Evolutionary conservation across 2,329 filamentous ascomycete species (phyloP), one percentile per base, ranked within the genome.

Genomic region (Claviceps arundinis): DNA sequence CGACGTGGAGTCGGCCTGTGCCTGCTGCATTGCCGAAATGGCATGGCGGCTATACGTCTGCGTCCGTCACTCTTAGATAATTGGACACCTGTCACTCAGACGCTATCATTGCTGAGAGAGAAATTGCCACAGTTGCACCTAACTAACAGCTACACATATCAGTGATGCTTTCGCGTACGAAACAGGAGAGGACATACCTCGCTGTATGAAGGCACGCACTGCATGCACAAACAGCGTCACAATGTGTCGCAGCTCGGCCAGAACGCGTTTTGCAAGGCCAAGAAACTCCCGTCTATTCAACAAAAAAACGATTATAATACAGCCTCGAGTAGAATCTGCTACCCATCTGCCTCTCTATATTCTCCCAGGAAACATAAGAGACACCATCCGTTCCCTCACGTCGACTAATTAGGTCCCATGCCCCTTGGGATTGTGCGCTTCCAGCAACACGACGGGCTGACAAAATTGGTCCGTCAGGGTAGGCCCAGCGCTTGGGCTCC

Each of bases 281-380:
- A 30, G 30, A 22, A 53, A 49, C 45, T 46, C 34, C 30, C 38
- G 34, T 55, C 53, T 54, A 56, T 52, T 52, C 52, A 53, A 57
- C 45, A 52, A 38, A 63, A 59, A 59, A 59, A 54, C 54, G 56
- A 62, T 60, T 63, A 64, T 61, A 61, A 60, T 64, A 64, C 62
- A 64, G 57, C 58, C 59, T 56, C 56, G 45, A 55, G 53, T 53
- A 54, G 55, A 52, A 53, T 53, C 24, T 50, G 52, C 55, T 56
- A 53, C 55, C 50, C 52, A 38, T 54, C 55, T 56, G 51, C 53
- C 56, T 38, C 55, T 58, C 57, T 57, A 61, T 61, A 55, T 50
- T 57, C 55, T 59, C 53, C 54, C 55, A 55, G 53, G 53, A 53
- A 57, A 56, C 56, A 52, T 50, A 53, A 53, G 47, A 52, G 47